Evolutionary conservation across 2,329 filamentous ascomycete genomes (phyloP), one percentile per base, ranked within the genome.

Genomic region (Sclerotinia subarctica): DNA sequence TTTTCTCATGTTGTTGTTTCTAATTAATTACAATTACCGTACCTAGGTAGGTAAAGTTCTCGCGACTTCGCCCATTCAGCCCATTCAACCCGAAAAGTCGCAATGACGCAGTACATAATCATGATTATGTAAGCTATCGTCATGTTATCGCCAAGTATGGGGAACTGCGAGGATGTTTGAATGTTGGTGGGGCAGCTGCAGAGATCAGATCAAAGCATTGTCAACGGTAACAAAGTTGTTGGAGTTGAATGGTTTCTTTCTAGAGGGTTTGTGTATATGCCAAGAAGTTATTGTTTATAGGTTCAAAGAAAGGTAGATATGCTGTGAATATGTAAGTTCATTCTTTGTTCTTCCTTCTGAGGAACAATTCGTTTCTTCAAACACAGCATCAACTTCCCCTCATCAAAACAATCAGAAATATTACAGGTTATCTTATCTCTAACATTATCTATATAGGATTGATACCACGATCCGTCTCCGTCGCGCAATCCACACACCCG

Each of bases 401-500:
- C 46, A n/a, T 2, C 42, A 42, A 63, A 47, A 46, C 42, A 24
- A 49, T 19, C 29, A 57, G n/a, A 42, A 17, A 47, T 47, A 19
- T n/a, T 10, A 17, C 38, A 17, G 1, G 2, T 56, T 11, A 10
- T 8, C 8, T 38, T 6, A 15, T 38, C 42, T 47, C 44, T 52
- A n/a, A 63, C 24, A 24, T 67, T 13, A 2, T 67, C 5, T 15
- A 17, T 17, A n/a, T 52, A 93, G 88, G 90, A 93, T 94, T 80
- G 89, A 93, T 71, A 86, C 91, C 68, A 86, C 89, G 68, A 86
- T 89, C 78, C 90, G 93, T 74, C 83, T 96, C 56, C 90, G 93
- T 72, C 89, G 93, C 74, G 93, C 93, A 70, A 94, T 97, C 78
- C 85, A 90, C 77, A 88, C 91, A 78, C 90, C 94, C 77, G 80